Evolutionary conservation across 805 yeast species (phyloP).

Genomic region (Saccharomycopsis schoenii): DNA sequence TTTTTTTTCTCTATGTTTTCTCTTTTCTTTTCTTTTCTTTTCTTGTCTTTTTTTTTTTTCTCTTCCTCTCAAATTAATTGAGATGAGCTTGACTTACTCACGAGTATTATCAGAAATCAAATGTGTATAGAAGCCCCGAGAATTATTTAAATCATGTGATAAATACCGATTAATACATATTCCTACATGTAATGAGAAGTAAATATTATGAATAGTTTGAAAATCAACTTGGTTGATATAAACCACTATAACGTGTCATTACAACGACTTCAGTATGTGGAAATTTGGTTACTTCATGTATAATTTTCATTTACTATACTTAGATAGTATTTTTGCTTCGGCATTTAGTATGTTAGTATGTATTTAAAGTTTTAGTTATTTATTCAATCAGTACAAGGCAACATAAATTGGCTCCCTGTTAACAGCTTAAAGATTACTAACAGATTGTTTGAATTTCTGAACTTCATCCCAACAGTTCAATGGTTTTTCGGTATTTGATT

Average conservation of each 20-base stretch:
- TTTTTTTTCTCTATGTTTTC: too few relatives aligned
- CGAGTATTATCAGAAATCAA: neutral
- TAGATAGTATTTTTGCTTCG: too few relatives aligned
- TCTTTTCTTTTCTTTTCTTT: too few relatives aligned
- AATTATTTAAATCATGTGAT: neutral
- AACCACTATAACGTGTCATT: too few relatives aligned
- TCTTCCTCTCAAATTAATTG: neutral
- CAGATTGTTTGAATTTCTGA: constrained; percentile 53
- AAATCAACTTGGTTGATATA: too few relatives aligned
- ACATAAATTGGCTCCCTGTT: neutral
- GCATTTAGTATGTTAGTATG: too few relatives aligned
- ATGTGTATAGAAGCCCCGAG: neutral
- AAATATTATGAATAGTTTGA: too few relatives aligned
- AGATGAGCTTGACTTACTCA: neutral
- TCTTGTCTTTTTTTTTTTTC: neutral
- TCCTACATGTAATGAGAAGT: neutral
- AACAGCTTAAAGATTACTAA: constrained; percentile 32
- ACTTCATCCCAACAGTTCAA: constrained; percentile 80
- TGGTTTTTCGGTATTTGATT: constrained; percentile 50
- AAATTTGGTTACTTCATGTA: too few relatives aligned
- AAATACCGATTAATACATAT: neutral
- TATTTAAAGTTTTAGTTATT: neutral
- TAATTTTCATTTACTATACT: too few relatives aligned
- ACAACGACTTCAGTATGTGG: too few relatives aligned
- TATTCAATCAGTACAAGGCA: neutral